Percentiles rank a stretch among this genome's conserved stretches.
phyloP scores from a whole-genome alignment of 2,329 filamentous ascomycete species.

The Colletotrichum chrysophilum region DNA sequence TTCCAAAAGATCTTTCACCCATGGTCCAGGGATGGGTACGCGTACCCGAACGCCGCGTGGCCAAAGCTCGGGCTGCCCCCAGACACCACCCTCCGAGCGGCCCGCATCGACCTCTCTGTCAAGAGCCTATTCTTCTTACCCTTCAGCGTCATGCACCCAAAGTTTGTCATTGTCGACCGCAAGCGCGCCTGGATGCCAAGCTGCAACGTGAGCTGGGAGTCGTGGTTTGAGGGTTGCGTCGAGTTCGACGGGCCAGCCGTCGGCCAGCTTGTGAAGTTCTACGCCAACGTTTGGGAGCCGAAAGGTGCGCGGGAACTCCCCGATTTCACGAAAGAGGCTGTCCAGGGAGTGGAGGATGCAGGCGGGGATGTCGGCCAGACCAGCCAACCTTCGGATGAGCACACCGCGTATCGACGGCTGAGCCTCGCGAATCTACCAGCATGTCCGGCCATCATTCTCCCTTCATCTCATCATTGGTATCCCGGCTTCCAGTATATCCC shows the following conservation, averaged over 20 bases:
- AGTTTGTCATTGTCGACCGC: constrained; percentile 79
- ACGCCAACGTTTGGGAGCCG: constrained; percentile 68
- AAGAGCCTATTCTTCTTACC: constrained; percentile 83
- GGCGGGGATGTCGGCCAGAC: not conserved
- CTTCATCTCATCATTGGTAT: constrained; percentile 75
- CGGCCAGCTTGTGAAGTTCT: constrained; percentile 68
- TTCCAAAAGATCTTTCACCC: constrained; percentile 79
- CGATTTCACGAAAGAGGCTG: not conserved
- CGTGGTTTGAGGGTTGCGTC: constrained; percentile 84
- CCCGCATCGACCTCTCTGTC: constrained; percentile 70
- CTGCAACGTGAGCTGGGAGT: constrained; percentile 86
- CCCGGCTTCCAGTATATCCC: constrained; percentile 66
- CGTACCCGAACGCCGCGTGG: constrained; percentile 68
- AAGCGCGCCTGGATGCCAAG: constrained; percentile 72
- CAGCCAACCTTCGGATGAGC: not conserved
- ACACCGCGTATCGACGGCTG: constrained; percentile 10
- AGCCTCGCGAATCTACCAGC: constrained; percentile 20
- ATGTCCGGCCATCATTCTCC: constrained; percentile 68
- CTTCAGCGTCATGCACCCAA: constrained; percentile 87
- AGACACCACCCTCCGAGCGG: constrained; percentile 53
- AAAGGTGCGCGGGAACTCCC: not conserved
- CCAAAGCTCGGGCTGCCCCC: constrained; percentile 67
- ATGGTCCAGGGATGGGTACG: constrained; percentile 63
- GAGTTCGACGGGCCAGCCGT: constrained; percentile 69
- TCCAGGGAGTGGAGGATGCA: not conserved